Evolutionary conservation across 1,284 basidiomycete species (phyloP).

Genomic region (Ganoderma leucocontextum): DNA sequence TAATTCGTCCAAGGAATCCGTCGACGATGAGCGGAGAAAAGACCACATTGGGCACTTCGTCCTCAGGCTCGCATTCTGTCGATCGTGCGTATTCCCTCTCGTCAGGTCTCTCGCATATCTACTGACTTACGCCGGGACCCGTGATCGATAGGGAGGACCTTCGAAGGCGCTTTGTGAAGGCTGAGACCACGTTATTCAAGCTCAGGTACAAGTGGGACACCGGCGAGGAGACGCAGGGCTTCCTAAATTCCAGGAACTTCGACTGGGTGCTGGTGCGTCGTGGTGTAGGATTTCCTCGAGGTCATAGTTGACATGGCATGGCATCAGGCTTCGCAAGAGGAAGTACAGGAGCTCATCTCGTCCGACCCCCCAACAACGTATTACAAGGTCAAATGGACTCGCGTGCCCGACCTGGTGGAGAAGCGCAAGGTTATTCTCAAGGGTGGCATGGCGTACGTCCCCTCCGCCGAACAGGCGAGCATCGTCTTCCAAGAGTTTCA

Average conservation of each 20-base stretch:
- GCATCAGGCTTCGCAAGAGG: constrained; percentile 19
- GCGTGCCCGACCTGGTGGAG: constrained; percentile 92
- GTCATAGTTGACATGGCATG: not conserved
- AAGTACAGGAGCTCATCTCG: constrained; percentile 40
- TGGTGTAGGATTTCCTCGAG: too few species aligned
- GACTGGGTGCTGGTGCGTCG: constrained; percentile 75
- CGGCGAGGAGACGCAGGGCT: constrained; percentile 67
- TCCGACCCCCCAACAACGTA: constrained; percentile 56
- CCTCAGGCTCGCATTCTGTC: constrained; percentile 93
- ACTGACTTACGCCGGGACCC: not conserved
- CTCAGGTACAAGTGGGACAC: constrained; percentile 85
- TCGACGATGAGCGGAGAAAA: constrained; percentile 77
- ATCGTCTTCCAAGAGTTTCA: constrained; percentile 93
- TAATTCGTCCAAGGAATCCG: constrained; percentile 60
- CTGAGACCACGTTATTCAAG: constrained; percentile 88
- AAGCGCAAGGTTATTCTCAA: constrained; percentile 85
- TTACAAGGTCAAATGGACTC: constrained; percentile 88
- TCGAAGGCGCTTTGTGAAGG: constrained; percentile 88
- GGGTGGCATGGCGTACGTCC: constrained; percentile 92
- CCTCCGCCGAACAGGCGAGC: constrained; percentile 82
- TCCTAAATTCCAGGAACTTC: constrained; percentile 82
- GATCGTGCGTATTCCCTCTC: constrained; percentile 72
- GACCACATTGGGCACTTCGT: constrained; percentile 98
- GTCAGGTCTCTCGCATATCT: not conserved
- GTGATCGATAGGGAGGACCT: constrained; percentile 81